Percentiles rank a stretch among this genome's conserved stretches.
phyloP scores from a whole-genome alignment of 106 monocot species.

The Alisma plantagoaquatica region DNA sequence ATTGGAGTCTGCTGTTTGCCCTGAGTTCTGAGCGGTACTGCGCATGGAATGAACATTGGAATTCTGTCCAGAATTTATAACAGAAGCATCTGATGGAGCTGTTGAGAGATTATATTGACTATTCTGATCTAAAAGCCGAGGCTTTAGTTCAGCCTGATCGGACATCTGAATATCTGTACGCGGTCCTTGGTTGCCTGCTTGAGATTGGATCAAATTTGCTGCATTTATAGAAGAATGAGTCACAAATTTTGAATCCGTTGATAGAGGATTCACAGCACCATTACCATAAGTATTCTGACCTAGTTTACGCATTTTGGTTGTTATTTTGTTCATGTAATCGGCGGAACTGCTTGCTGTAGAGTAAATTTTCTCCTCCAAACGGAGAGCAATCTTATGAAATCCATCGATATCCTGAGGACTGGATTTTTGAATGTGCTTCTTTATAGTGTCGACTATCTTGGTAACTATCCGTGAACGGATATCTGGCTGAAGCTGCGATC shows the following conservation, averaged over 20 bases:
- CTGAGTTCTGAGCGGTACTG: slow-evolving; percentile 23
- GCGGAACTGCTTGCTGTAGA: too few relatives aligned
- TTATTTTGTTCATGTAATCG: slow-evolving; percentile 63
- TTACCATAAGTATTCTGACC: slow-evolving; percentile 36
- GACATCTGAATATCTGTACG: slow-evolving; percentile 14
- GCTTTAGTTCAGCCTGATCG: slow-evolving; percentile 16
- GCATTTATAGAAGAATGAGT: slow-evolving; percentile 2
- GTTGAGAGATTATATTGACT: slow-evolving; percentile 27
- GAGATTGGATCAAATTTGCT: slow-evolving; percentile 24
- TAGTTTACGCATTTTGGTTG: slow-evolving; percentile 73
- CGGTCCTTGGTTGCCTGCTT: slow-evolving; percentile 27
- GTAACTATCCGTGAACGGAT: too few relatives aligned
- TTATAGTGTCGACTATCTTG: too few relatives aligned
- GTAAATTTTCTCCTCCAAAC: too few relatives aligned
- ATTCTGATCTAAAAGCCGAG: slow-evolving; percentile 30
- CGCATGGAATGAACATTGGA: slow-evolving; percentile 45
- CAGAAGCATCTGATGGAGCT: slow-evolving; percentile 17
- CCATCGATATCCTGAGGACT: background rate
- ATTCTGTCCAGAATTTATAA: slow-evolving; percentile 19
- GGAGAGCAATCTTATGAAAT: slow-evolving; percentile 11
- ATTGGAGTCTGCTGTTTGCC: slow-evolving; percentile 27
- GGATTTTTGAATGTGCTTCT: background rate
- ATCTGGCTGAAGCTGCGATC: too few relatives aligned
- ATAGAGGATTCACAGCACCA: slow-evolving; percentile 1
- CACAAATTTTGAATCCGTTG: background rate